A percentile compares a stretch with the other conserved stretches of the same genome.
phyloP scores from a whole-genome alignment of 768 basidiomycete species.

The Amanita jacksonii region DNA sequence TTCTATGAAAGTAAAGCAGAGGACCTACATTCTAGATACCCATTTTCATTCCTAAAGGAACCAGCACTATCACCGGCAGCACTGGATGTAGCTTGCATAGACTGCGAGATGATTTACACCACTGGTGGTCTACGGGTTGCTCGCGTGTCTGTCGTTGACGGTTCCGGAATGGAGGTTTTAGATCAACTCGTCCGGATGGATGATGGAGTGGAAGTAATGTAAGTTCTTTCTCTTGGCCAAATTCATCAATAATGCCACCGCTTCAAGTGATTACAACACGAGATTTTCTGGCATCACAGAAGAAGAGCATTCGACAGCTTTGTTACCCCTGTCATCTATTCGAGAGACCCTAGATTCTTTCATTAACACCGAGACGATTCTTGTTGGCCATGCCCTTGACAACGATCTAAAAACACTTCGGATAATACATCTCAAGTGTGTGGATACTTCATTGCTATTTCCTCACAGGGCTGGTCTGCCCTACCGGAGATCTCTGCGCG shows the following conservation, averaged over 20 bases:
- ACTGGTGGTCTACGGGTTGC: constrained; percentile 90
- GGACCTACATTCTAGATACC: constrained; percentile 62
- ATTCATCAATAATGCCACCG: neutral
- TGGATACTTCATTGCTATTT: constrained; percentile 85
- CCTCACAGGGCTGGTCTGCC: constrained; percentile 70
- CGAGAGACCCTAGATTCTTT: constrained; percentile 58
- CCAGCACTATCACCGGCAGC: constrained; percentile 20
- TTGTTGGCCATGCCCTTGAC: constrained; percentile 87
- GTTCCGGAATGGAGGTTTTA: constrained; percentile 59
- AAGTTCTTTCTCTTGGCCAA: constrained; percentile 16
- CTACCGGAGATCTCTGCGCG: constrained; percentile 70
- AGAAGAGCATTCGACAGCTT: constrained; percentile 49
- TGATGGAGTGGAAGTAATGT: constrained; percentile 73
- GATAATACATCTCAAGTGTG: constrained; percentile 72
- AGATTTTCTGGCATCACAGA: constrained; percentile 78
- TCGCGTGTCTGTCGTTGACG: constrained; percentile 83
- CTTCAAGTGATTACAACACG: constrained; percentile 77
- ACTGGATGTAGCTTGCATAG: constrained; percentile 78
- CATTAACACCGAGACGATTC: constrained; percentile 72
- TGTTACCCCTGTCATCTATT: constrained; percentile 55
- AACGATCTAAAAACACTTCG: constrained; percentile 91
- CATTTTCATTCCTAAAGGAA: constrained; percentile 47
- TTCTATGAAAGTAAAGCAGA: constrained; percentile 70
- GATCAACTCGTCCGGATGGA: constrained; percentile 81
- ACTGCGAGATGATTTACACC: constrained; percentile 96